Conservation (phyloP, 805 yeast species). For the Sugiyamaella marilandica region DNA sequence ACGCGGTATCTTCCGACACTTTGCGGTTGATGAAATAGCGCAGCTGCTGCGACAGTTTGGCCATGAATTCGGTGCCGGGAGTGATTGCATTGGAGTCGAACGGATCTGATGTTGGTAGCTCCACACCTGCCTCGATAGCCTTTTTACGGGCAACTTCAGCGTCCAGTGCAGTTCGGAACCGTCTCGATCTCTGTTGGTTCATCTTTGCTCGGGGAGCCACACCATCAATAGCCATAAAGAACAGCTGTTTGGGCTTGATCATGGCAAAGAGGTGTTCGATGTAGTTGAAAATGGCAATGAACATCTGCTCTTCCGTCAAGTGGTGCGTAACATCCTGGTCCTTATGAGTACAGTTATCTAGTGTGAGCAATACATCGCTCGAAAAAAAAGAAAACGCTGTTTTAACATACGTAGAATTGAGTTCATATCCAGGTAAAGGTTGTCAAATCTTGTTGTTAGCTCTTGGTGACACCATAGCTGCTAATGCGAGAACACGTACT, state of each 20-base stretch:
- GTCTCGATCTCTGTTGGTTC: constrained; percentile 96
- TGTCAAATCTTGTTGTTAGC: constrained; percentile 55
- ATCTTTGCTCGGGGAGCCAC: constrained; percentile 98
- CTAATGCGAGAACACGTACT: constrained; percentile 33
- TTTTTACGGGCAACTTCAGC: constrained; percentile 75
- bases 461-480: not conserved
- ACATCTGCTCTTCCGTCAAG: constrained; percentile 86
- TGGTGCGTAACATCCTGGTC: constrained; percentile 56
- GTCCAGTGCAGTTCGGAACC: constrained; percentile 90
- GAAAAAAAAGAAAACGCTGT: not conserved
- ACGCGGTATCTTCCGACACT: constrained; percentile 75
- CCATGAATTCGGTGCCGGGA: constrained; percentile 97
- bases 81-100: constrained; percentile 92
- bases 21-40: constrained; percentile 86
- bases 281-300: constrained; percentile 85
- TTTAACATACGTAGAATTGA: constrained; percentile 65
- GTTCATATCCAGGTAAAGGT: constrained; percentile 94
- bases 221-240: constrained; percentile 97
- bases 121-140: constrained; percentile 68
- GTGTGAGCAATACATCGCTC: not conserved
- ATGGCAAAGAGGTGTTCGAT: constrained; percentile 89
- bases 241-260: constrained; percentile 78
- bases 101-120: constrained; percentile 74
- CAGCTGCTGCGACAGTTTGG: constrained; percentile 71
- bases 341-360: constrained; percentile 76